Evolutionary conservation across 140 eudicot genomes (phyloP).

Genomic region (Flaveria floridana): DNA sequence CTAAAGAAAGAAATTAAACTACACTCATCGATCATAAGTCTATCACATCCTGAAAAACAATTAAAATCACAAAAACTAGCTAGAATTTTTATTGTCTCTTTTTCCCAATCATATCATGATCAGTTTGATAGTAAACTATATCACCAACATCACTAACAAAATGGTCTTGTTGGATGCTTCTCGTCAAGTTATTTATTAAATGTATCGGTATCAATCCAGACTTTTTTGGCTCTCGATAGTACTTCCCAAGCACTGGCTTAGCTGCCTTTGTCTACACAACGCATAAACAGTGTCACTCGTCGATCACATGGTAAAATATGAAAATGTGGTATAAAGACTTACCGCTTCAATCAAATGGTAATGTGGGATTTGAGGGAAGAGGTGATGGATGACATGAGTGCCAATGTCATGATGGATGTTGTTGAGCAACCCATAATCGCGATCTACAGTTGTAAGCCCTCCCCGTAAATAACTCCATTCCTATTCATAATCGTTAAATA

Average conservation of each 20-base stretch:
- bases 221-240: constrained; percentile 59
- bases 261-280: constrained; percentile 53
- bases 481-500: constrained; percentile 16
- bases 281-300: neutral
- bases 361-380: constrained; percentile 75
- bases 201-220: constrained; percentile 60
- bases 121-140: constrained; percentile 60
- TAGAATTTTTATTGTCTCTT: constrained; percentile 13
- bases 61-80: constrained; percentile 11
- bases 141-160: constrained; percentile 67
- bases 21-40: neutral
- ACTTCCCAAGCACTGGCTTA: constrained; percentile 56
- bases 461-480: constrained; percentile 75
- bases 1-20: neutral
- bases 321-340: constrained; percentile 9
- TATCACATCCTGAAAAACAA: constrained; percentile 1
- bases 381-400: constrained; percentile 79
- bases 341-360: constrained; percentile 65
- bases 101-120: constrained; percentile 23
- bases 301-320: neutral
- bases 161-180: constrained; percentile 52
- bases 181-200: constrained; percentile 43
- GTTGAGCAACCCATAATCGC: constrained; percentile 66
- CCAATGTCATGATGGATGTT: constrained; percentile 74
- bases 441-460: constrained; percentile 68